These are phyloP conservation scores for Climacium dendroides DNA, from an alignment of 225 moss, liverwort and hornwort genomes.

Conservation along the genomic window DNA sequence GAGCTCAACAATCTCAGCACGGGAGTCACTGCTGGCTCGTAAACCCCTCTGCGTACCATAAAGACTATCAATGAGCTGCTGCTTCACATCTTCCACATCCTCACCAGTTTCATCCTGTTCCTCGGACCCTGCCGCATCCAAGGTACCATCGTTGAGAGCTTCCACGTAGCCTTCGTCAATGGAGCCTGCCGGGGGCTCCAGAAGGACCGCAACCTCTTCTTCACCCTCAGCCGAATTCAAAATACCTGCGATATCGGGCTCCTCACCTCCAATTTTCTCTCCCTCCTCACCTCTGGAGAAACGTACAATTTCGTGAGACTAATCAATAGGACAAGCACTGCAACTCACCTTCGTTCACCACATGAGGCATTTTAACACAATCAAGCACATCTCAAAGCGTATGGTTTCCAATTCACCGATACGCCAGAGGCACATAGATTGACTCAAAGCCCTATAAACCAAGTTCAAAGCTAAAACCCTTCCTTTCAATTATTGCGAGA, in stretches of 20 bases:
- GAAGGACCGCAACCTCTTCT: conserved; percentile 24
- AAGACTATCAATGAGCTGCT: conserved; percentile 60
- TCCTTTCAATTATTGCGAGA: neutral
- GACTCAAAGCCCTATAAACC: neutral
- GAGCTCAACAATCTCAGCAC: conserved; percentile 86
- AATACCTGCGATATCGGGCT: neutral
- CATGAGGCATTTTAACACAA: neutral
- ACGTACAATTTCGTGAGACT: neutral
- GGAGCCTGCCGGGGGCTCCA: conserved; percentile 35
- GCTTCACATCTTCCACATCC: conserved; percentile 76
- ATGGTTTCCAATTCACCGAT: neutral
- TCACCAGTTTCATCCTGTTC: conserved; percentile 10
- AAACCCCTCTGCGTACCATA: conserved; percentile 86
- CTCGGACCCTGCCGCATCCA: conserved; percentile 2
- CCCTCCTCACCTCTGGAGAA: conserved; percentile 17
- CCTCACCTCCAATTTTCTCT: conserved; percentile 14
- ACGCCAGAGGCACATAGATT: neutral
- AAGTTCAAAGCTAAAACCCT: neutral
- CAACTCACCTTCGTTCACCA: neutral
- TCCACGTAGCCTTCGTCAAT: conserved; percentile 36
- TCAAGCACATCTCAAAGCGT: neutral
- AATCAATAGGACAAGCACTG: neutral
- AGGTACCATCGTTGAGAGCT: conserved; percentile 28
- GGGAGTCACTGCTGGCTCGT: conserved; percentile 84
- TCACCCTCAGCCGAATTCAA: neutral